phyloP scores from a whole-genome alignment of 73 alveolate species.

The Paraurostyla sp. region DNA sequence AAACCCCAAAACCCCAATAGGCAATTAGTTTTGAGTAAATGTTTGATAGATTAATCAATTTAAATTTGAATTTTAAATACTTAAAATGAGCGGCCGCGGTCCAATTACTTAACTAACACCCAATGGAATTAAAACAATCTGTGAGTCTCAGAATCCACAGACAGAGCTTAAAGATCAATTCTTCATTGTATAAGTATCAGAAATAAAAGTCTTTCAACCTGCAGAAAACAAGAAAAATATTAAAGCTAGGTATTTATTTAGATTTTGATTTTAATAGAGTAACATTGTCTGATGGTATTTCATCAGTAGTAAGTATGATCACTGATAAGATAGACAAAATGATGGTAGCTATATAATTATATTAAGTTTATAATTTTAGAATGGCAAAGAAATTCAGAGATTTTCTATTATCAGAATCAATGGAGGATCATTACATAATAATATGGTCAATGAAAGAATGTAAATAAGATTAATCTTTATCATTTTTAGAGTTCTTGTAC shows the following conservation, averaged over 20 bases:
- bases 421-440: background rate
- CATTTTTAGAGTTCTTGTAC: slow-evolving; percentile 15
- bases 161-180: background rate
- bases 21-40: too few relatives aligned
- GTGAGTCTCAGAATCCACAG: background rate
- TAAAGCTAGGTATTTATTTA: slow-evolving; percentile 11
- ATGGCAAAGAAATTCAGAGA: background rate
- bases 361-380: background rate
- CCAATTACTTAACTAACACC: slow-evolving; percentile 6
- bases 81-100: background rate
- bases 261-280: background rate
- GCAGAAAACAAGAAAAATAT: slow-evolving; percentile 35
- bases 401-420: slow-evolving; percentile 14
- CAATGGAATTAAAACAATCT: background rate
- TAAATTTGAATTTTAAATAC: slow-evolving; percentile 1
- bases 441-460: slow-evolving; percentile 19
- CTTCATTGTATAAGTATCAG: background rate
- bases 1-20: too few relatives aligned
- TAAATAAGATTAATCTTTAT: background rate
- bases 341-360: background rate
- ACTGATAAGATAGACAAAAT: slow-evolving; percentile 41
- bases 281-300: slow-evolving; percentile 39
- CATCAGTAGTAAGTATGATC: background rate
- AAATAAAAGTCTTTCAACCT: background rate
- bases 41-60: too few relatives aligned